These are phyloP conservation scores for Colletotrichum navitas DNA, from an alignment of 2,329 filamentous ascomycete genomes.

Conservation along the genomic window DNA sequence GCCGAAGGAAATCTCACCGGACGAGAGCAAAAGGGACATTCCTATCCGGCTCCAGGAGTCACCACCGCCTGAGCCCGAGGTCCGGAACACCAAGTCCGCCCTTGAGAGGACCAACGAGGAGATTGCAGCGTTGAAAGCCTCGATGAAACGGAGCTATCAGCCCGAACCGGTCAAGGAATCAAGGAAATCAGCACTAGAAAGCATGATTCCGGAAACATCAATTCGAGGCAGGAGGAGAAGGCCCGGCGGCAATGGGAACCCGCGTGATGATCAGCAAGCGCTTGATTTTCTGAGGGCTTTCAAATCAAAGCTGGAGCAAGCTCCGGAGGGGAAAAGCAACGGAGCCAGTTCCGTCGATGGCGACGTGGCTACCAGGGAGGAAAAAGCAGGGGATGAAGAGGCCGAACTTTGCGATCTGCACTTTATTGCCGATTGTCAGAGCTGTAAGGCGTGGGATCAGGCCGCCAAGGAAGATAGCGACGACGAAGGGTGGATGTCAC, in stretches of 20 bases:
- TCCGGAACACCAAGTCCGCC: conserved; percentile 58
- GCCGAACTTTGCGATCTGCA: conserved; percentile 89
- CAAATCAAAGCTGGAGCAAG: conserved; percentile 77
- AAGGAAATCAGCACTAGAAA: conserved; percentile 77
- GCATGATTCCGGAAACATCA: conserved; percentile 80
- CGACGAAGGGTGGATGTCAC: conserved; percentile 85
- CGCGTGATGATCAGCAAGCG: conserved; percentile 71
- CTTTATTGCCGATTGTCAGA: conserved; percentile 96
- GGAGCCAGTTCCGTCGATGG: conserved; percentile 43
- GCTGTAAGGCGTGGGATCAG: conserved; percentile 87
- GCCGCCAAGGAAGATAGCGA: conserved; percentile 69
- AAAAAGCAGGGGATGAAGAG: conserved; percentile 70
- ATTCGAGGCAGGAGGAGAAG: conserved; percentile 78
- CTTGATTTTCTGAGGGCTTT: conserved; percentile 84
- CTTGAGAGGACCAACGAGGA: conserved; percentile 82
- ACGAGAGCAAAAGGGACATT: conserved; percentile 10
- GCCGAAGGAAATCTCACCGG: conserved; percentile 44
- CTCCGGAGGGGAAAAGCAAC: conserved; percentile 55
- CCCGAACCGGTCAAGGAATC: conserved; percentile 65
- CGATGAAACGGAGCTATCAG: conserved; percentile 77
- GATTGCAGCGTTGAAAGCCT: conserved; percentile 83
- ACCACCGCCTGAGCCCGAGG: conserved; percentile 53
- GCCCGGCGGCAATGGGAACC: conserved; percentile 66
- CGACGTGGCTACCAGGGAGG: conserved; percentile 45
- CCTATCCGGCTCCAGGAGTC: conserved; percentile 43